phyloP scores from a whole-genome alignment of 495 filamentous ascomycete species.

The Penicillium paxilli region DNA sequence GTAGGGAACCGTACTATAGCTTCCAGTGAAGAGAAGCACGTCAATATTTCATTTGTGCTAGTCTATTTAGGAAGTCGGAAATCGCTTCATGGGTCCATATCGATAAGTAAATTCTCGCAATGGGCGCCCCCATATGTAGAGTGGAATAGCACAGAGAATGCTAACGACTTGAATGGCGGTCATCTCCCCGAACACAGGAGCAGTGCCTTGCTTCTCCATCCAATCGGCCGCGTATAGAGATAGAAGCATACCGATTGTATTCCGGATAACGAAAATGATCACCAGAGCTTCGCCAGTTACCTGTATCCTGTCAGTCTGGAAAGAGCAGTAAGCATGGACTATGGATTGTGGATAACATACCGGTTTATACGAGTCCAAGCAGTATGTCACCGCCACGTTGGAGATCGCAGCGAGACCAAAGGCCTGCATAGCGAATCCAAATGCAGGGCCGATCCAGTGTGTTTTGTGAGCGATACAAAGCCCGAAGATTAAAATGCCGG shows the following conservation, averaged over 20 bases:
- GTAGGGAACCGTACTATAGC: too few relatives aligned
- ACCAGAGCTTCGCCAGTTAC: conserved; percentile 32
- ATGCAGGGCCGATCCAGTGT: conserved; percentile 31
- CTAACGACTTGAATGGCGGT: conserved; percentile 28
- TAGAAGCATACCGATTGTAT: conserved; percentile 34
- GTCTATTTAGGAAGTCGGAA: neutral
- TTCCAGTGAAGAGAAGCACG: too few relatives aligned
- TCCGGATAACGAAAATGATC: conserved; percentile 35
- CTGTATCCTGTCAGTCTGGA: neutral
- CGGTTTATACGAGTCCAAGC: conserved; percentile 30
- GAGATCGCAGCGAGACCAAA: conserved; percentile 35
- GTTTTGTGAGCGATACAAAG: conserved; percentile 27
- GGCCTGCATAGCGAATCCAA: conserved; percentile 37
- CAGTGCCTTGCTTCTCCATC: conserved; percentile 27
- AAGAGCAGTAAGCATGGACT: neutral
- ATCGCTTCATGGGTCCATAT: conserved; percentile 36
- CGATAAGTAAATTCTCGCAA: conserved; percentile 19
- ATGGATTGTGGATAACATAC: conserved; percentile 13
- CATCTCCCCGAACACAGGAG: conserved; percentile 33
- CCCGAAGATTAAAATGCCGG: conserved; percentile 31
- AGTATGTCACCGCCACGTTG: conserved; percentile 36
- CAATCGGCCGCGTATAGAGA: conserved; percentile 31
- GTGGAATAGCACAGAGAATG: conserved; percentile 25
- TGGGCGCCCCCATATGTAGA: conserved; percentile 24
- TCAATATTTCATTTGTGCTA: too few relatives aligned